A percentile compares a stretch with the other conserved stretches of the same genome.
Evolutionary conservation across 2,329 filamentous ascomycete genomes (phyloP).

Genomic region (Fusarium abutilonis): DNA sequence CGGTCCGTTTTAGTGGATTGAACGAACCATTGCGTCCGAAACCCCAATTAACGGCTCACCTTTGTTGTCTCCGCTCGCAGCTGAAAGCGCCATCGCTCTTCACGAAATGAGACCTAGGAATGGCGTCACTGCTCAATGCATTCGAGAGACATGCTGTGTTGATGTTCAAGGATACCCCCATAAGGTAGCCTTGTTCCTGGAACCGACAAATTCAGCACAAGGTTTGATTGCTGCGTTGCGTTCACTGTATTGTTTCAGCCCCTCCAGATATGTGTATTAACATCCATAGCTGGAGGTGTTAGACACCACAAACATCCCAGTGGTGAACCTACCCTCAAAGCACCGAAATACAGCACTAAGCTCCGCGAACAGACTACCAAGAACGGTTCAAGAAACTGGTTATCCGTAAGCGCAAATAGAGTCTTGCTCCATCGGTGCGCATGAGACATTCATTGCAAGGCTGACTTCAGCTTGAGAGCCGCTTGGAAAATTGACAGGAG

Average conservation of each 20-base stretch:
- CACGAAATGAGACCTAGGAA: constrained; percentile 7
- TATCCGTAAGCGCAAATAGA: not conserved
- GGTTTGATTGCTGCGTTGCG: not conserved
- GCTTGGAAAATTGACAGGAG: constrained; percentile 11
- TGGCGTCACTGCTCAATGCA: constrained; percentile 13
- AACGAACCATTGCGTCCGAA: constrained; percentile 4
- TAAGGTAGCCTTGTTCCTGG: not conserved
- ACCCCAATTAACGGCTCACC: constrained; percentile 13
- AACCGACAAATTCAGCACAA: not conserved
- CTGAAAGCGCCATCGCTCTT: constrained; percentile 1
- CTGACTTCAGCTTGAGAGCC: constrained; percentile 4
- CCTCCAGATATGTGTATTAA: no score
- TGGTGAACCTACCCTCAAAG: no score
- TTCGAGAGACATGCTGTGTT: not conserved
- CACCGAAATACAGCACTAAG: no score
- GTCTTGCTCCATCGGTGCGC: not conserved
- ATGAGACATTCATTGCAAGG: constrained; percentile 7
- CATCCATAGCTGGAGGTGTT: no score
- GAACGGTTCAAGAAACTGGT: no score
- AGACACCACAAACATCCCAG: no score
- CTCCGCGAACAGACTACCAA: no score
- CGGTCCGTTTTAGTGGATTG: constrained; percentile 23
- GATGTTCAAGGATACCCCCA: not conserved
- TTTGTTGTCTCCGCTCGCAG: constrained; percentile 3
- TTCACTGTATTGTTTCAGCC: no score